These are phyloP conservation scores for Tremellales sp. DNA, from an alignment of 1,284 basidiomycete species.

Conservation along the genomic window DNA sequence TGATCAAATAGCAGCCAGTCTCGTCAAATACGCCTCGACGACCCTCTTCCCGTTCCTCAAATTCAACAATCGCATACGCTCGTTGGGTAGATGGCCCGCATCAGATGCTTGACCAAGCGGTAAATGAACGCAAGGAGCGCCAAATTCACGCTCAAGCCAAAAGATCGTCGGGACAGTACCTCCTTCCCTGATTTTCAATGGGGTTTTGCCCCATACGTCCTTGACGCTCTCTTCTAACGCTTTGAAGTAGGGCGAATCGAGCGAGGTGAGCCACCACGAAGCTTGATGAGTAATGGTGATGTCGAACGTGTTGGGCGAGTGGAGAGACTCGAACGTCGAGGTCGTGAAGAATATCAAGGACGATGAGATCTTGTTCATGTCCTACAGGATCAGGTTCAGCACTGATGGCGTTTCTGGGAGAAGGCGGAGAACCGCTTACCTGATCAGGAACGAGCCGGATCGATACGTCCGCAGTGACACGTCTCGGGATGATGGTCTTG, in stretches of 20 bases:
- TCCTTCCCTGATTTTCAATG: constrained; percentile 87
- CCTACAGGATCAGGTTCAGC: constrained; percentile 45
- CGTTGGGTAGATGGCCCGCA: constrained; percentile 49
- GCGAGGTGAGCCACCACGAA: constrained; percentile 92
- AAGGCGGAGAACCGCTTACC: constrained; percentile 12
- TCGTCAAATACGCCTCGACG: constrained; percentile 40
- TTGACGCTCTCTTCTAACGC: constrained; percentile 74
- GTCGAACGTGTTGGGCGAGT: constrained; percentile 46
- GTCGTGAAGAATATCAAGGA: neutral
- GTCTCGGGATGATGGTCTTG: constrained; percentile 76
- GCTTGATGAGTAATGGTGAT: constrained; percentile 76
- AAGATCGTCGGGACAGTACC: constrained; percentile 85
- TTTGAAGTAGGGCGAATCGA: constrained; percentile 76
- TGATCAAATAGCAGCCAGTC: constrained; percentile 26
- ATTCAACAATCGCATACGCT: constrained; percentile 49
- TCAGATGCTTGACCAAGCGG: constrained; percentile 44
- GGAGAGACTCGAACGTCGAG: neutral
- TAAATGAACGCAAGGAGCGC: constrained; percentile 49
- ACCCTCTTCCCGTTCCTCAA: constrained; percentile 48
- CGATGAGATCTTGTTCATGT: neutral
- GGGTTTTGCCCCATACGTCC: constrained; percentile 79
- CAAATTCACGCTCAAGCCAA: constrained; percentile 84
- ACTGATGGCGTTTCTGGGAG: neutral
- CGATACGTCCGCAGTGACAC: constrained; percentile 74
- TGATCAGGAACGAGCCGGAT: constrained; percentile 90